Conservation (phyloP, 2,329 filamentous ascomycete species). For the Paecilomyces fulvus region DNA sequence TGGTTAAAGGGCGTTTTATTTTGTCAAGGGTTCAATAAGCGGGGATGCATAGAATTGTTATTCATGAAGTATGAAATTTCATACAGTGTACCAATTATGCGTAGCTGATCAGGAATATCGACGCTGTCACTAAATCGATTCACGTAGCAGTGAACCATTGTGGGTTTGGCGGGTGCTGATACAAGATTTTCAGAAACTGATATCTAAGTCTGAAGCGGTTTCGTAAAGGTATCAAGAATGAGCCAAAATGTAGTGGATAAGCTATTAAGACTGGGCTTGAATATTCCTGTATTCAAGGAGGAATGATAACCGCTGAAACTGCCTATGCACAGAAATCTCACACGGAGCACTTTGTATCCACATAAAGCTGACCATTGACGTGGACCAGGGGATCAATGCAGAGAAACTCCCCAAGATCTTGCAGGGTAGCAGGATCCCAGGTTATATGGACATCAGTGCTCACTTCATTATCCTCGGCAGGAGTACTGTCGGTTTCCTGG, state of each 20-base stretch:
- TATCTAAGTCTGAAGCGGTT: too few relatives aligned
- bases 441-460: slow-evolving; percentile 12
- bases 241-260: neutral
- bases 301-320: neutral
- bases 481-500: neutral
- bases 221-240: neutral
- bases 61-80: neutral
- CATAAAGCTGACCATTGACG: slow-evolving; percentile 2
- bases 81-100: neutral
- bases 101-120: too few relatives aligned
- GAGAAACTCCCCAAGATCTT: slow-evolving; percentile 9
- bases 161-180: neutral
- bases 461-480: neutral
- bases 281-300: neutral
- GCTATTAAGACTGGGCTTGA: too few relatives aligned
- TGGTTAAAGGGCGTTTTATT: neutral
- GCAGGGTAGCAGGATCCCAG: slow-evolving; percentile 20
- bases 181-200: neutral
- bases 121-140: too few relatives aligned
- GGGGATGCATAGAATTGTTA: neutral
- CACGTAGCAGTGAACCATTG: too few relatives aligned
- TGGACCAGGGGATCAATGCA: slow-evolving; percentile 8
- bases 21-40: neutral
- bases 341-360: neutral
- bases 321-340: neutral